Conservation (phyloP, 2,329 filamentous ascomycete species). For the Paecilomyces sp. region DNA sequence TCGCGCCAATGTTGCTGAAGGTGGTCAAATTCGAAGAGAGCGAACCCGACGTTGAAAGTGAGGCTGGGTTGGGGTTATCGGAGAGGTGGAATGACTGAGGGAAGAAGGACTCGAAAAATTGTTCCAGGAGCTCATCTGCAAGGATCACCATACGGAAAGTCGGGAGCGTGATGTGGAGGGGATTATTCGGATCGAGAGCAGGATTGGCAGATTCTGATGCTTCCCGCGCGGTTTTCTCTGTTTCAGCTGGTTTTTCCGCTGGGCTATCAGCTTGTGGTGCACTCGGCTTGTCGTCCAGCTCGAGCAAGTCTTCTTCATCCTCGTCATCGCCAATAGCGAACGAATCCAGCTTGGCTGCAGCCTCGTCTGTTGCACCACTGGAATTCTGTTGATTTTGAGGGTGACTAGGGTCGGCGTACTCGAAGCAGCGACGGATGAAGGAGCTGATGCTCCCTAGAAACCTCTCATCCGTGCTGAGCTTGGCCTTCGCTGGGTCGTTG, state of each 20-base stretch:
- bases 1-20: conserved; percentile 63
- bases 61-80: conserved; percentile 49
- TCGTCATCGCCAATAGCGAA: conserved; percentile 73
- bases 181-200: conserved; percentile 85
- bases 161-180: conserved; percentile 88
- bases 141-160: conserved; percentile 99
- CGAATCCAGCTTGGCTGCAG: conserved; percentile 42
- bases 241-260: conserved; percentile 21
- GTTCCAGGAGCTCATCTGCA: conserved; percentile 88
- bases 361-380: conserved; percentile 9
- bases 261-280: conserved; percentile 12
- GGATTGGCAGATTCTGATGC: conserved; percentile 75
- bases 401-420: conserved; percentile 92
- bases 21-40: conserved; percentile 71
- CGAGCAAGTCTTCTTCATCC: conserved; percentile 45
- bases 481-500: conserved; percentile 33
- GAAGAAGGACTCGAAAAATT: conserved; percentile 96
- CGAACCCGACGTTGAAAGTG: conserved; percentile 35
- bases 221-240: conserved; percentile 50
- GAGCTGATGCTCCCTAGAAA: conserved; percentile 91
- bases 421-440: conserved; percentile 93
- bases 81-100: conserved; percentile 86
- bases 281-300: conserved; percentile 30
- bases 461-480: conserved; percentile 66
- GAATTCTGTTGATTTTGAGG: conserved; percentile 49